Evolutionary conservation across 768 basidiomycete species (phyloP).

Genomic region (Coprinellus micaceus): DNA sequence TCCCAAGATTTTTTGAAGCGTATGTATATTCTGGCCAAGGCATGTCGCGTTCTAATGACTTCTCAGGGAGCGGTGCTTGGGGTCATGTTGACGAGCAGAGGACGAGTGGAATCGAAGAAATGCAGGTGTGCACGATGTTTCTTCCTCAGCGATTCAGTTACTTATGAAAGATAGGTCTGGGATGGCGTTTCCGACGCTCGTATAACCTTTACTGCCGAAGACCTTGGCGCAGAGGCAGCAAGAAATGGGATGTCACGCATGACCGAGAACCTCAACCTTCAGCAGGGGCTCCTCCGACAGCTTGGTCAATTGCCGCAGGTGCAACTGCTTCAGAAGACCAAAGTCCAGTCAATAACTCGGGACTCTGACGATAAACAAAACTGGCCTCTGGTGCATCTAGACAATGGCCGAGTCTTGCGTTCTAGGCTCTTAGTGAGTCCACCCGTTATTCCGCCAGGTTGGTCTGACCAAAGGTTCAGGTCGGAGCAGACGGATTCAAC

Average conservation of each 20-base stretch:
- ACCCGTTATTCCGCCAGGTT: neutral
- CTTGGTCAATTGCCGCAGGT: conserved; percentile 52
- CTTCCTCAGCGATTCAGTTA: neutral
- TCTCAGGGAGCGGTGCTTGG: conserved; percentile 82
- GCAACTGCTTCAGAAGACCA: conserved; percentile 65
- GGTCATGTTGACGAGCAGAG: conserved; percentile 61
- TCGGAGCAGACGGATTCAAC: conserved; percentile 94
- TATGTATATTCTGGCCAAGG: conserved; percentile 23
- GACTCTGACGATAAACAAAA: conserved; percentile 50
- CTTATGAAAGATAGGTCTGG: conserved; percentile 66
- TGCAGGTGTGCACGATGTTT: conserved; percentile 57
- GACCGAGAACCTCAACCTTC: conserved; percentile 91
- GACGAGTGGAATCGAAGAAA: conserved; percentile 73
- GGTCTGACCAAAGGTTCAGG: conserved; percentile 37
- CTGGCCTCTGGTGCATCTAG: conserved; percentile 81
- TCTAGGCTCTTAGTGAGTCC: conserved; percentile 69
- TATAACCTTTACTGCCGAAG: conserved; percentile 63
- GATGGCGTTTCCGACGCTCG: conserved; percentile 83
- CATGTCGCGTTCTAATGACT: neutral
- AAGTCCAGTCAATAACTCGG: conserved; percentile 65
- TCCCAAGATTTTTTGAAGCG: conserved; percentile 67
- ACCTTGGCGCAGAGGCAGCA: conserved; percentile 31
- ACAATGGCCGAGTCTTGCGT: conserved; percentile 60
- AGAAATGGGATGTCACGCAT: conserved; percentile 67
- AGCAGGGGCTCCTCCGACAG: conserved; percentile 72